A percentile compares a stretch with the other conserved stretches of the same genome.
Evolutionary conservation across 2,329 filamentous ascomycete genomes (phyloP).

Genomic region (Colletotrichum costaricense): DNA sequence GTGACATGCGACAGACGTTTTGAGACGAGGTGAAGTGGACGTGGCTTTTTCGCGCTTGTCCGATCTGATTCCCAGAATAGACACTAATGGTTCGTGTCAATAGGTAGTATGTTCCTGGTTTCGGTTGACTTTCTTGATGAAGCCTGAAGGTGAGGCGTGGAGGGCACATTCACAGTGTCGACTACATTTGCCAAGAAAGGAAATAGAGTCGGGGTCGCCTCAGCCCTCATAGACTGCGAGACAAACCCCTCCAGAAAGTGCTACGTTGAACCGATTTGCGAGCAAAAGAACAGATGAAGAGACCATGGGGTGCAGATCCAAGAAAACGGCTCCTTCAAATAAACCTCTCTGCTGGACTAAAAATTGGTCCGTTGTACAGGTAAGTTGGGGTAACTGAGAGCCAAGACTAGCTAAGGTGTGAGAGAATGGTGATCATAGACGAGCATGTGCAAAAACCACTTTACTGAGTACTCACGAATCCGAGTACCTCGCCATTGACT

Average conservation of each 20-base stretch:
- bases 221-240: background rate
- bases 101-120: background rate
- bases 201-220: background rate
- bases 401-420: slow-evolving; percentile 23
- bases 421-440: background rate
- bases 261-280: background rate
- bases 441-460: background rate
- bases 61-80: background rate
- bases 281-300: slow-evolving; percentile 3
- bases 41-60: background rate
- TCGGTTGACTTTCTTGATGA: background rate
- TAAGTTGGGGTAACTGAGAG: background rate
- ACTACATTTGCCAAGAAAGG: background rate
- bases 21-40: background rate
- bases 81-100: background rate
- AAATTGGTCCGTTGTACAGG: background rate
- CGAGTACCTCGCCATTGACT: background rate
- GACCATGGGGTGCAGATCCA: slow-evolving; percentile 1
- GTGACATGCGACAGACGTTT: background rate
- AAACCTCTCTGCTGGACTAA: background rate
- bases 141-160: background rate
- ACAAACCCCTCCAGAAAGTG: background rate
- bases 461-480: background rate
- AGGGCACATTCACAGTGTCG: background rate
- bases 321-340: slow-evolving; percentile 11